phyloP scores from a whole-genome alignment of 2,329 filamentous ascomycete species.

The Aspergillus puulaauensis region DNA sequence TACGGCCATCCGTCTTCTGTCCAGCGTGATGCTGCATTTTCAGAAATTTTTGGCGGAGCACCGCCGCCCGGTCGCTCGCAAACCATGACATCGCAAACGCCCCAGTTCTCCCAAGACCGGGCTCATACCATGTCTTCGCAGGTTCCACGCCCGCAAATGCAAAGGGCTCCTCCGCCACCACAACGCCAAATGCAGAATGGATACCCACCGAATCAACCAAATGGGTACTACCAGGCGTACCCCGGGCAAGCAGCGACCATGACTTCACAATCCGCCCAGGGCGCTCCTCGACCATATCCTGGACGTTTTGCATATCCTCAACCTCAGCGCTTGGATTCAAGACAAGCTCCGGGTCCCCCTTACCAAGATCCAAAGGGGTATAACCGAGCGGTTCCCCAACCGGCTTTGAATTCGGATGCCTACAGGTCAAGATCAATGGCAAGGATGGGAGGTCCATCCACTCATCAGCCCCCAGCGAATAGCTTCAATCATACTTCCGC shows the following conservation, averaged over 20 bases:
- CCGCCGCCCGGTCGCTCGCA: slow-evolving; percentile 87
- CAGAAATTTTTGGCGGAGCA: slow-evolving; percentile 88
- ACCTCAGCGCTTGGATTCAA: slow-evolving; percentile 68
- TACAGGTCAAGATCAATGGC: slow-evolving; percentile 94
- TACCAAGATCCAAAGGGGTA: slow-evolving; percentile 61
- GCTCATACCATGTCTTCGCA: slow-evolving; percentile 75
- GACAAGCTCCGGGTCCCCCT: slow-evolving; percentile 50
- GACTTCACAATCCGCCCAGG: slow-evolving; percentile 54
- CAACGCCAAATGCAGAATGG: slow-evolving; percentile 46
- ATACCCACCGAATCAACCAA: slow-evolving; percentile 34
- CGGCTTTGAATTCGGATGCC: slow-evolving; percentile 78
- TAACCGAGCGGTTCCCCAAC: slow-evolving; percentile 59
- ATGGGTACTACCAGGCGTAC: slow-evolving; percentile 43
- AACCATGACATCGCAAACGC: slow-evolving; percentile 83
- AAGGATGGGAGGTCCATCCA: slow-evolving; percentile 68
- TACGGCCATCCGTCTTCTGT: slow-evolving; percentile 55
- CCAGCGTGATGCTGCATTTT: slow-evolving; percentile 92
- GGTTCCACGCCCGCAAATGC: slow-evolving; percentile 43
- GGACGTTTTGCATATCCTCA: slow-evolving; percentile 70
- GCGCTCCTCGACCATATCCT: slow-evolving; percentile 61
- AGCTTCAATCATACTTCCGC: slow-evolving; percentile 67
- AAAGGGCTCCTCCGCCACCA: slow-evolving; percentile 42
- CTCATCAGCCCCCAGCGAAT: slow-evolving; percentile 65
- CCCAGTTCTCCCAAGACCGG: slow-evolving; percentile 63
- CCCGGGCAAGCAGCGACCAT: slow-evolving; percentile 30